Evolutionary conservation across 352 stramenopile species (phyloP).

Genomic region (Phytophthora lateralis): DNA sequence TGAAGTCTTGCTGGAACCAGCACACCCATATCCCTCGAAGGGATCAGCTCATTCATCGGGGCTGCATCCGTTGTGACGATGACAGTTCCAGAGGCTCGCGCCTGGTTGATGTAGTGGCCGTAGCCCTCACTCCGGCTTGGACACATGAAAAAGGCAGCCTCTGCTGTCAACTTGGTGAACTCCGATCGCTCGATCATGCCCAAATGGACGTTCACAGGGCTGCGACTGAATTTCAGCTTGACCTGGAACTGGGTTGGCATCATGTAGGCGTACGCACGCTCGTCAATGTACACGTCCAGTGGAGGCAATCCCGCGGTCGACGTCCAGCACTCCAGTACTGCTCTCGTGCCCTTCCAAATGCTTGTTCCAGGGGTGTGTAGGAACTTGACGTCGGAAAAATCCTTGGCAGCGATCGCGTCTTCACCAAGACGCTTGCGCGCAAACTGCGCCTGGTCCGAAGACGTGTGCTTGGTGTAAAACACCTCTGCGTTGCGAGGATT

Average conservation of each 20-base stretch:
- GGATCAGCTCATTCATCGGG: slow-evolving; percentile 70
- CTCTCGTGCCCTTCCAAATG: slow-evolving; percentile 53
- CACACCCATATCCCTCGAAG: slow-evolving; percentile 40
- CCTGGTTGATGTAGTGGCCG: slow-evolving; percentile 76
- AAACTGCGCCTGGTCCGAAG: slow-evolving; percentile 51
- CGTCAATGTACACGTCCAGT: slow-evolving; percentile 49
- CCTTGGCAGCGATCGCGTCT: slow-evolving; percentile 27
- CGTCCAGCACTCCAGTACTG: slow-evolving; percentile 59
- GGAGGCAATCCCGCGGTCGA: slow-evolving; percentile 38
- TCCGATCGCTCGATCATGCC: slow-evolving; percentile 27
- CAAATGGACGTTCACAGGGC: slow-evolving; percentile 21
- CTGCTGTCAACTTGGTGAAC: slow-evolving; percentile 50
- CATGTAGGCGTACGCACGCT: slow-evolving; percentile 36
- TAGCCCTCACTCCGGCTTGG: slow-evolving; percentile 68
- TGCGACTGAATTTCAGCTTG: slow-evolving; percentile 27
- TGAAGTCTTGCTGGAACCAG: slow-evolving; percentile 12
- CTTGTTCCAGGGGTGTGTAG: slow-evolving; percentile 44
- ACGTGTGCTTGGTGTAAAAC: slow-evolving; percentile 66
- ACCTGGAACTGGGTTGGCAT: slow-evolving; percentile 23
- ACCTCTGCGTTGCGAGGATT: slow-evolving; percentile 57
- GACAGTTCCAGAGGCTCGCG: slow-evolving; percentile 44
- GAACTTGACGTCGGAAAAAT: slow-evolving; percentile 43
- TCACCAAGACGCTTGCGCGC: slow-evolving; percentile 29
- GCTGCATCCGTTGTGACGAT: slow-evolving; percentile 50
- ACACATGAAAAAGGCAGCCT: slow-evolving; percentile 56